phyloP scores from a whole-genome alignment of 2,329 filamentous ascomycete species.

The Sporothrix protearum region DNA sequence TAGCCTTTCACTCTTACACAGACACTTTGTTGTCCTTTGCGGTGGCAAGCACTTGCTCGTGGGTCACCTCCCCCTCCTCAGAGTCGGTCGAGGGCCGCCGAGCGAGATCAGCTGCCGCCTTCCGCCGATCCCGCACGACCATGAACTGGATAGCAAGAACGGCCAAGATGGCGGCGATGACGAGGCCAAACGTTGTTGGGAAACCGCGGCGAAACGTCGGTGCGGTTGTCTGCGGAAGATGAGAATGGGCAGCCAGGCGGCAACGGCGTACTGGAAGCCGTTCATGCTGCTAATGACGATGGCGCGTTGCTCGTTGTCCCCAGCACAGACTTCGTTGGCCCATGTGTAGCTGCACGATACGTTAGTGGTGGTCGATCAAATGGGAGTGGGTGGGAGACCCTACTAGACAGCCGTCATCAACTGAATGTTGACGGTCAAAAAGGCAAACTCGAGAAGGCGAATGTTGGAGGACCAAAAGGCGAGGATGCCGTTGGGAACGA shows the following conservation, averaged over 20 bases:
- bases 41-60: background rate
- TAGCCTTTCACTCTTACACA: background rate
- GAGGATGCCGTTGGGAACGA: conserved; percentile 36
- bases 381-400: conserved; percentile 22
- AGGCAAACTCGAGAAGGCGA: conserved; percentile 33
- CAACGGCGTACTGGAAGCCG: conserved; percentile 30
- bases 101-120: background rate
- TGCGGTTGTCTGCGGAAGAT: conserved; percentile 26
- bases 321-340: conserved; percentile 29
- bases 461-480: conserved; percentile 32
- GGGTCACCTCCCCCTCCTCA: background rate
- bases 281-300: conserved; percentile 31
- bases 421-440: conserved; percentile 33
- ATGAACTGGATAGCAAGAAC: conserved; percentile 16
- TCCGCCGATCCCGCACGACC: background rate
- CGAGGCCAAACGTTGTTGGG: conserved; percentile 1
- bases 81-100: conserved; percentile 10
- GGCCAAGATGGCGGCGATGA: conserved; percentile 11
- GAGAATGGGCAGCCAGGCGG: conserved; percentile 31
- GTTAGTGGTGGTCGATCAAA: background rate
- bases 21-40: background rate
- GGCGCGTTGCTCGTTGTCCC: conserved; percentile 31
- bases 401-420: conserved; percentile 39
- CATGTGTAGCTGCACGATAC: conserved; percentile 21
- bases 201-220: conserved; percentile 21